A percentile compares a stretch with the other conserved stretches of the same genome.
These are phyloP conservation scores for Thielaviopsis populi DNA, from an alignment of 2,329 filamentous ascomycete species.

Conservation along the genomic window DNA sequence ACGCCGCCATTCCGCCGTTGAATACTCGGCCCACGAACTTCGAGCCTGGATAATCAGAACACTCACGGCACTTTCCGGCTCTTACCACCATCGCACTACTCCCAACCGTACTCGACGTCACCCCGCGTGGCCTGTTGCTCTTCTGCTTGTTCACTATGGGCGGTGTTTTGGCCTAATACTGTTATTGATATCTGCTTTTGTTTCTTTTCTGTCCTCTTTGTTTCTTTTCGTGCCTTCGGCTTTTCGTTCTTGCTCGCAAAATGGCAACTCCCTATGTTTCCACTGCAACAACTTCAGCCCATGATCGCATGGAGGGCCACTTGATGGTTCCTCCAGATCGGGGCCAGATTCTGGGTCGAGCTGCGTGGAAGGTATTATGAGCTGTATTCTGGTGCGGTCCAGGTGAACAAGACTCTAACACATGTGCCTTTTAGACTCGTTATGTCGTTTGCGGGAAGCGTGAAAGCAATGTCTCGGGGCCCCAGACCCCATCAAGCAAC, in stretches of 20 bases:
- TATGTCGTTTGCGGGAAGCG: constrained; percentile 39
- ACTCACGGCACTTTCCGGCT: not conserved
- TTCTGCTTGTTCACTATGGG: constrained; percentile 22
- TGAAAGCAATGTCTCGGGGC: constrained; percentile 10
- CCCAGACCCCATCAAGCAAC: constrained; percentile 28
- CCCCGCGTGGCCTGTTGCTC: not conserved
- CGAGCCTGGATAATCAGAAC: too few species aligned
- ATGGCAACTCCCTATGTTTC: not conserved
- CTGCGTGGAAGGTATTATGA: constrained; percentile 36
- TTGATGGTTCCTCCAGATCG: constrained; percentile 37
- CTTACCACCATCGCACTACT: not conserved
- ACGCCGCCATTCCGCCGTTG: not conserved
- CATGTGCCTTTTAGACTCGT: constrained; percentile 31
- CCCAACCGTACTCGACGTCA: not conserved
- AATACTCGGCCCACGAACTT: not conserved
- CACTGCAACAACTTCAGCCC: constrained; percentile 18
- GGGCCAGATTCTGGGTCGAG: constrained; percentile 35
- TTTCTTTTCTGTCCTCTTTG: not conserved
- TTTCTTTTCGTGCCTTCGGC: not conserved
- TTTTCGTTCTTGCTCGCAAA: not conserved
- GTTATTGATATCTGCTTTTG: not conserved
- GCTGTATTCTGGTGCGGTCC: not conserved
- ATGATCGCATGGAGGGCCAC: constrained; percentile 30
- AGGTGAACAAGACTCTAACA: constrained; percentile 3
- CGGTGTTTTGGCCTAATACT: constrained; percentile 65